A percentile compares a stretch with the other conserved stretches of the same genome.
phyloP scores from a whole-genome alignment of 768 basidiomycete species.

The Amanita subjunquillea region DNA sequence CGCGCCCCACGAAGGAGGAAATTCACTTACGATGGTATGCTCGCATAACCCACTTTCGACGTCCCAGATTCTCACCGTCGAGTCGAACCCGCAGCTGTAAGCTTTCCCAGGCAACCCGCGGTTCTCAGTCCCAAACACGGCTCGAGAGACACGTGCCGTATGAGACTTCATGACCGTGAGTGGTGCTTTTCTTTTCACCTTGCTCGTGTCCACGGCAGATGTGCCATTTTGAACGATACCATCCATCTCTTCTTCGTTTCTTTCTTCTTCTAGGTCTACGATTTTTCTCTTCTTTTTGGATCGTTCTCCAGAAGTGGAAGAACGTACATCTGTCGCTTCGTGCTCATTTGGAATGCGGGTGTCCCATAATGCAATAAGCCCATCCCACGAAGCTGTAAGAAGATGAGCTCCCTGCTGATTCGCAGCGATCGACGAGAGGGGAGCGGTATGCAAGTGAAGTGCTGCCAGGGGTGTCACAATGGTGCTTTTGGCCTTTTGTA shows the following conservation, averaged over 20 bases:
- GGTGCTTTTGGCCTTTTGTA: conserved; percentile 6
- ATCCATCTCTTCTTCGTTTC: conserved; percentile 16
- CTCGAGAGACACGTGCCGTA: conserved; percentile 69
- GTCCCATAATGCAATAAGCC: conserved; percentile 75
- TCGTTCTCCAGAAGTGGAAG: conserved; percentile 19
- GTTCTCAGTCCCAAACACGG: conserved; percentile 37
- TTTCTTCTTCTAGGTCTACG: conserved; percentile 14
- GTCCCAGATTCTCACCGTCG: conserved; percentile 85
- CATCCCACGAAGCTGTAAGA: conserved; percentile 84
- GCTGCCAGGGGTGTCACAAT: conserved; percentile 45
- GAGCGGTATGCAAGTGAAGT: conserved; percentile 74
- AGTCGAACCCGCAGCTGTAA: conserved; percentile 82
- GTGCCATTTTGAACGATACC: background rate
- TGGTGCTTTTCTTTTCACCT: conserved; percentile 56
- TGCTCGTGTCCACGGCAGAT: conserved; percentile 6
- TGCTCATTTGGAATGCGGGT: conserved; percentile 42
- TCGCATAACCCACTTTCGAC: conserved; percentile 65
- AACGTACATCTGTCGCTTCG: conserved; percentile 10
- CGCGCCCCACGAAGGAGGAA: background rate
- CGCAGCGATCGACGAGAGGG: conserved; percentile 62
- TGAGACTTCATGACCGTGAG: conserved; percentile 72
- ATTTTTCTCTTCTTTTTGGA: conserved; percentile 57
- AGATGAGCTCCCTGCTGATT: conserved; percentile 49
- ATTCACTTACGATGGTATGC: conserved; percentile 50
- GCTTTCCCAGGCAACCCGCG: conserved; percentile 23